Evolutionary conservation across 1,284 basidiomycete genomes (phyloP).

Genomic region (Serendipita sp.): DNA sequence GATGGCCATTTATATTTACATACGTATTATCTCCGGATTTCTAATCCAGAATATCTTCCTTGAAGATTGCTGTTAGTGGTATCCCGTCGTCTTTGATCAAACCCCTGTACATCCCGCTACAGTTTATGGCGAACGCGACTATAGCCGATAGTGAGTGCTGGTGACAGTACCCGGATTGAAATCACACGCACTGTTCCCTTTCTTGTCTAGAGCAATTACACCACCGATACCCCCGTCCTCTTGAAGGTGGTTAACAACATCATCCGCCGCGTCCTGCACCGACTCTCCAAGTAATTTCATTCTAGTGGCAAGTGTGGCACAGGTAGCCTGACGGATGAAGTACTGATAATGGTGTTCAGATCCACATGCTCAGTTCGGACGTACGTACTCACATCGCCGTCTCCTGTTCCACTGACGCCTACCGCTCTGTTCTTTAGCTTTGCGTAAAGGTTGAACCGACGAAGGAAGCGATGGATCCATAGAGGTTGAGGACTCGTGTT

Average conservation of each 20-base stretch:
- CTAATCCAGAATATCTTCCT: constrained; percentile 36
- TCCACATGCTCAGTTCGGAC: constrained; percentile 2
- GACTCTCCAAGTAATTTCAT: constrained; percentile 48
- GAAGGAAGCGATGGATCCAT: constrained; percentile 14
- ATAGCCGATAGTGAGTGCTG: constrained; percentile 8
- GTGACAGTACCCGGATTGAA: neutral
- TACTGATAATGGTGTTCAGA: constrained; percentile 30
- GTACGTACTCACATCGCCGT: constrained; percentile 51
- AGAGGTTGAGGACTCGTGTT: constrained; percentile 23
- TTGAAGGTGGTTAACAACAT: constrained; percentile 42
- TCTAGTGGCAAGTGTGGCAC: constrained; percentile 48
- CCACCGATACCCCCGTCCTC: constrained; percentile 50
- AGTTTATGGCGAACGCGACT: constrained; percentile 61
- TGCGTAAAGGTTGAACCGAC: constrained; percentile 24
- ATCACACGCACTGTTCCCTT: constrained; percentile 39
- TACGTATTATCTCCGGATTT: neutral
- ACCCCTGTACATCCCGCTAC: constrained; percentile 68
- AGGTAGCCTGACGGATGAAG: constrained; percentile 59
- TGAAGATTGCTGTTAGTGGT: constrained; percentile 61
- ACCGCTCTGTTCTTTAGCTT: constrained; percentile 33
- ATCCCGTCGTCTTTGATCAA: constrained; percentile 51
- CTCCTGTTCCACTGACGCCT: constrained; percentile 70
- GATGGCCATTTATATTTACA: neutral
- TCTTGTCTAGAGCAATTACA: constrained; percentile 50
- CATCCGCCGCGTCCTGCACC: constrained; percentile 37